Conservation (phyloP, 495 filamentous ascomycete genomes). For the Trichocladium uniseriatum region DNA sequence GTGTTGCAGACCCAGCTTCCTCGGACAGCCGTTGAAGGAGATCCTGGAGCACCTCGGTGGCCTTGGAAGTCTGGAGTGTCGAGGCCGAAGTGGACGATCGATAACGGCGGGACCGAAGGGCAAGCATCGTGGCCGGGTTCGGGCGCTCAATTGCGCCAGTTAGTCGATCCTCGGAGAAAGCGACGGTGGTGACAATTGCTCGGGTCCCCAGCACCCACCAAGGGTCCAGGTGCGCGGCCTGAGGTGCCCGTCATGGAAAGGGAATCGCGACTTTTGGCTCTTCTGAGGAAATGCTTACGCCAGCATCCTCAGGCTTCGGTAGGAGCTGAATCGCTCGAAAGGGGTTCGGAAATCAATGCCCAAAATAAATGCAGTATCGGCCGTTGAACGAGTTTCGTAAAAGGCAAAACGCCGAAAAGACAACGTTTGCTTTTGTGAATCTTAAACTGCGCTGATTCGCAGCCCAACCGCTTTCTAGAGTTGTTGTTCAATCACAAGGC, state of each 20-base stretch:
- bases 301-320: slow-evolving; percentile 7
- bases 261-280: neutral
- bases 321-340: neutral
- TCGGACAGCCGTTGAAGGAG: slow-evolving; percentile 46
- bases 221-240: slow-evolving; percentile 17
- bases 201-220: slow-evolving; percentile 21
- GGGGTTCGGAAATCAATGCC: no score
- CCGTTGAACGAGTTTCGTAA: no score
- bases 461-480: no score
- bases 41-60: slow-evolving; percentile 50
- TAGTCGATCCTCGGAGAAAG: slow-evolving; percentile 20
- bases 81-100: slow-evolving; percentile 56
- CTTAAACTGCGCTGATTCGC: no score
- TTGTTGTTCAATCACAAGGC: no score
- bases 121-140: slow-evolving; percentile 27
- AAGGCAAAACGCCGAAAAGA: no score
- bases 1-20: slow-evolving; percentile 12
- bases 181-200: slow-evolving; percentile 3
- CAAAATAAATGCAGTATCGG: no score
- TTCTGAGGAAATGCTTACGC: slow-evolving; percentile 9
- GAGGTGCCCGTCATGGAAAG: slow-evolving; percentile 18
- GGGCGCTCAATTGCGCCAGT: slow-evolving; percentile 4
- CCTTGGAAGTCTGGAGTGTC: slow-evolving; percentile 44
- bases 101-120: slow-evolving; percentile 42
- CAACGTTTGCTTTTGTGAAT: no score